phyloP scores from a whole-genome alignment of 1,139 yeast genomes.

The Yamadazyma oceani region DNA sequence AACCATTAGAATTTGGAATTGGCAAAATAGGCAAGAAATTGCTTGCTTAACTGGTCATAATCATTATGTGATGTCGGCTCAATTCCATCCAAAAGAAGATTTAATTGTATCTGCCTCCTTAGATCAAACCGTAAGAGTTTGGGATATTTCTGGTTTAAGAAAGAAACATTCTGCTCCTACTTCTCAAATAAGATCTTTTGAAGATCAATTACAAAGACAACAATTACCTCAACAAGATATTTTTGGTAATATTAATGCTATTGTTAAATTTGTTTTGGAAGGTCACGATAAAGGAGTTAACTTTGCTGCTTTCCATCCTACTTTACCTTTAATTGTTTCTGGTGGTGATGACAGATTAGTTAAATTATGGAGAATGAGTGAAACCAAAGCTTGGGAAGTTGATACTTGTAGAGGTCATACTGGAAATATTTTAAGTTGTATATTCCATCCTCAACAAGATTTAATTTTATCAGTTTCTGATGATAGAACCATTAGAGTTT shows the following conservation, averaged over 20 bases:
- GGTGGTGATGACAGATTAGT: slow-evolving; percentile 96
- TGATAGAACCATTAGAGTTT: slow-evolving; percentile 94
- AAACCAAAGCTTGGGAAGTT: slow-evolving; percentile 98
- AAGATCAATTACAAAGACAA: slow-evolving; percentile 76
- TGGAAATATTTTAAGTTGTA: slow-evolving; percentile 83
- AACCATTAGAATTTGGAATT: slow-evolving; percentile 98
- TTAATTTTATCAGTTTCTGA: slow-evolving; percentile 91
- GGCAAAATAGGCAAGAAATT: slow-evolving; percentile 98
- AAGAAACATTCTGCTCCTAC: slow-evolving; percentile 92
- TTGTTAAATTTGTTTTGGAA: slow-evolving; percentile 92
- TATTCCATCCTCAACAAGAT: slow-evolving; percentile 94
- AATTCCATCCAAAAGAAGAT: slow-evolving; percentile 95
- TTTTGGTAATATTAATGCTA: slow-evolving; percentile 90
- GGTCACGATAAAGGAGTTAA: slow-evolving; percentile 99
- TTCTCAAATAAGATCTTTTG: slow-evolving; percentile 54
- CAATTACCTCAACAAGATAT: slow-evolving; percentile 84
- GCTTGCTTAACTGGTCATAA: slow-evolving; percentile 98
- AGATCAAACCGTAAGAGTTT: slow-evolving; percentile 98
- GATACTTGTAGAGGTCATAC: slow-evolving; percentile 98
- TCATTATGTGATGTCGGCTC: slow-evolving; percentile 98
- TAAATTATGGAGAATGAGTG: slow-evolving; percentile 97
- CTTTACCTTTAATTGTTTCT: slow-evolving; percentile 89
- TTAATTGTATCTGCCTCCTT: slow-evolving; percentile 92
- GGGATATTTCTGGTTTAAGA: slow-evolving; percentile 96
- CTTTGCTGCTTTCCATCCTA: slow-evolving; percentile 98